Base-by-base conservation (phyloP, 2,329 filamentous ascomycete genomes). In the Stagonosporopsis chrysanthemi region DNA sequence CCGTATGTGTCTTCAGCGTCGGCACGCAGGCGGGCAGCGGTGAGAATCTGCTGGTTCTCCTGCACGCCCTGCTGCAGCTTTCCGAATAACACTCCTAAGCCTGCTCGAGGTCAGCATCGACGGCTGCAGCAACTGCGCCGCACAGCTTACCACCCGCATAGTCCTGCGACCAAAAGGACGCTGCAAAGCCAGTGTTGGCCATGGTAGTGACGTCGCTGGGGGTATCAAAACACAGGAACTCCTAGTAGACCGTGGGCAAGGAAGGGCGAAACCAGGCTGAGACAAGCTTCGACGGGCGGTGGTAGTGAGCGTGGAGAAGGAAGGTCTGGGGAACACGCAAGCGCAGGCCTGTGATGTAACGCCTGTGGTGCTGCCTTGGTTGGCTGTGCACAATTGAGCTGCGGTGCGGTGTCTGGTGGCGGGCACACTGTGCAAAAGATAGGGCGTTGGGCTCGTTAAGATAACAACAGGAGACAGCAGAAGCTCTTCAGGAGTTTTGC, bases 111-210 rank as follows among this genome's bases (percentile, higher is more conserved):
- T 75, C 61, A 72, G 72, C 49, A 65, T 40, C 48, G 24, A 44
- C 12, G 35, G 24, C 39, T 31, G 29, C 39, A 40, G 26, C 39
- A n/a, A 39, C 38, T 44, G 73, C 45, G 45, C 49, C 84, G 76
- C 81, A 90, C 54, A 39, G 52, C 86, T 76, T 82, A 92, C 90
- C 93, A 83, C 91, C 92, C 76, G 94, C 94, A 84, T 98, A 98
- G 84, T 99, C 95, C 75, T 87, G 87, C 61, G 95, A 97, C 95
- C 95, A 99, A 81, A 99, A 98, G 47, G 93, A 97, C 80, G 94
- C 92, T 68, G 92, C 88, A 80, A 99, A 98, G 71, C 91, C 74
- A 29, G 73, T 65, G 15, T 43, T 56, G 48, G 71, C 63, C 72
- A 75, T 75, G 29, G 29, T 31, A 63, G 61, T 62, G 61, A 58